Conservation (phyloP, 148 eudicot genomes). For the Rhododendron molle region DNA sequence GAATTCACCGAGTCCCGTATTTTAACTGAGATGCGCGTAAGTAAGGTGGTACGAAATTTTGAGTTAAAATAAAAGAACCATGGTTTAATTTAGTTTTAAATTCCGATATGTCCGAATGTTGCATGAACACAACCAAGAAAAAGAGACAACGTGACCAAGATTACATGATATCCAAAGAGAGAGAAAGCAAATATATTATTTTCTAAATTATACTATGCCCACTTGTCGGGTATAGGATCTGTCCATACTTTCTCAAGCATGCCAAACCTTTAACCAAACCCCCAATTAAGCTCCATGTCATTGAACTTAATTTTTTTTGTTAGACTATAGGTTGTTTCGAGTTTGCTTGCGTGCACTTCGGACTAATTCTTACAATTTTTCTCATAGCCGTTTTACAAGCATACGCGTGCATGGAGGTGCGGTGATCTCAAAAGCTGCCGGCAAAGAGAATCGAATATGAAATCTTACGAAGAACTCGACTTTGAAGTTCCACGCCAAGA, state of each 20-base stretch:
- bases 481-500: neutral
- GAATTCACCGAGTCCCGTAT: no score
- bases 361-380: no score
- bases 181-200: neutral
- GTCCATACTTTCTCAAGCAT: conserved; percentile 8
- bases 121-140: neutral
- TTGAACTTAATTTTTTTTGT: neutral
- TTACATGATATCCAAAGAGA: neutral
- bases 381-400: no score
- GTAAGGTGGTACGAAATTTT: no score
- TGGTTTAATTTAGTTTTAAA: neutral
- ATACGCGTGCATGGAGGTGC: no score
- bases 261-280: neutral
- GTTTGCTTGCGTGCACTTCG: no score
- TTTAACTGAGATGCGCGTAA: no score
- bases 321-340: neutral
- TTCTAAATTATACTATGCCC: neutral
- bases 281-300: neutral
- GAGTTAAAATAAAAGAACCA: neutral
- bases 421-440: no score
- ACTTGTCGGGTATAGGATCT: conserved; percentile 2
- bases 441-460: accelerated
- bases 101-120: neutral
- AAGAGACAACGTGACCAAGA: neutral
- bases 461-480: neutral